phyloP scores from a whole-genome alignment of 2,329 filamentous ascomycete genomes.

The Aspergillus pseudoterreus region DNA sequence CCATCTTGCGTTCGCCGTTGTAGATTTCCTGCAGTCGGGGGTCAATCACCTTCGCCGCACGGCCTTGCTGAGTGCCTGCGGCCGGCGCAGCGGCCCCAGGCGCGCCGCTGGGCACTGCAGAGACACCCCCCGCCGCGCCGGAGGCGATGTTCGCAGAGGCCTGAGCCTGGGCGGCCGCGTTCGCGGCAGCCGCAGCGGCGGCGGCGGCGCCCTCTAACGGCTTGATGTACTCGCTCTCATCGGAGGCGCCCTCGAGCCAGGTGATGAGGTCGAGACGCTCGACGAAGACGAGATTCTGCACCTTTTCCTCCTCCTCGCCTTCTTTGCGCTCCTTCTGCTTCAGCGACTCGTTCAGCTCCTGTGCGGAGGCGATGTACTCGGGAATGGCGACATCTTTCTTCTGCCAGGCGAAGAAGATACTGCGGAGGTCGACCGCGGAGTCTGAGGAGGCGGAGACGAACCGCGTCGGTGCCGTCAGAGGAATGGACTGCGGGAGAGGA shows the following conservation, averaged over 20 bases:
- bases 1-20: constrained; percentile 84
- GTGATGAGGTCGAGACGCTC: constrained; percentile 88
- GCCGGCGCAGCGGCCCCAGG: constrained; percentile 33
- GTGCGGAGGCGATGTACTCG: constrained; percentile 83
- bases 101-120: constrained; percentile 39
- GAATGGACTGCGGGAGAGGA: constrained; percentile 58
- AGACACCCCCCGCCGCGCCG: constrained; percentile 45
- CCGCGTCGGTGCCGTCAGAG: constrained; percentile 72
- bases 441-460: constrained; percentile 72
- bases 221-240: constrained; percentile 91
- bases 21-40: constrained; percentile 84
- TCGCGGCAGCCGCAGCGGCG: constrained; percentile 16
- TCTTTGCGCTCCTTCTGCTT: constrained; percentile 32
- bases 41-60: constrained; percentile 68
- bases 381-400: constrained; percentile 87
- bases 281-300: constrained; percentile 87
- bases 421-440: constrained; percentile 76
- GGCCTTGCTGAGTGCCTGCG: constrained; percentile 29
- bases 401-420: constrained; percentile 93
- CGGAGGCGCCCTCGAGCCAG: constrained; percentile 85
- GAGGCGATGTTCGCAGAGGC: constrained; percentile 49
- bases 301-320: constrained; percentile 50
- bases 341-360: constrained; percentile 75
- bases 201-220: constrained; percentile 64
- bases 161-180: constrained; percentile 40